phyloP scores from a whole-genome alignment of 2,329 filamentous ascomycete genomes.

The Talaromyces sp. region DNA sequence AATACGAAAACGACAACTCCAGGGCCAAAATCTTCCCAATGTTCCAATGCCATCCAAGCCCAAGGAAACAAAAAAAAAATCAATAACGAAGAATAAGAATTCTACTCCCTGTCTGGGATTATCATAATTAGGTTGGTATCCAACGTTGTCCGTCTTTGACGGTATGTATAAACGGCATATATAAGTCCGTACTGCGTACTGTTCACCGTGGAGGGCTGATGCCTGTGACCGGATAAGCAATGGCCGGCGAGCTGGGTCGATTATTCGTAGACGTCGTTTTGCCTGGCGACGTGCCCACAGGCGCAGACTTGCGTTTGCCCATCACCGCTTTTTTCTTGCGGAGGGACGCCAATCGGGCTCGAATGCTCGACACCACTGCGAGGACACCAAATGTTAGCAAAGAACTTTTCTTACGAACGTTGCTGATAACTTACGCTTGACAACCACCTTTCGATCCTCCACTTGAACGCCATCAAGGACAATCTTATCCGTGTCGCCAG shows the following conservation, averaged over 20 bases:
- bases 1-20: background rate
- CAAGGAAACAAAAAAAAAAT: background rate
- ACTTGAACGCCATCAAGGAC: slow-evolving; percentile 39
- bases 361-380: slow-evolving; percentile 45
- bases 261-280: slow-evolving; percentile 25
- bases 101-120: background rate
- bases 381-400: background rate
- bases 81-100: background rate
- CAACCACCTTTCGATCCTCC: slow-evolving; percentile 44
- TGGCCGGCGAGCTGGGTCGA: slow-evolving; percentile 25
- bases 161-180: background rate
- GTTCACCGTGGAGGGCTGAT: slow-evolving; percentile 28
- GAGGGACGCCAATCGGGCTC: slow-evolving; percentile 40
- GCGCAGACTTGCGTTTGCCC: slow-evolving; percentile 40
- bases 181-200: background rate
- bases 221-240: slow-evolving; percentile 14
- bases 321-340: slow-evolving; percentile 46
- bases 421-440: slow-evolving; percentile 40
- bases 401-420: background rate
- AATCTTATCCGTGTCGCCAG: slow-evolving; percentile 27
- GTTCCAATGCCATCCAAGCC: background rate
- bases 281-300: slow-evolving; percentile 22
- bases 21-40: background rate
- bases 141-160: background rate
- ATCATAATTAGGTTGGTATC: background rate